Evolutionary conservation across 2,329 filamentous ascomycete genomes (phyloP), one percentile per base, ranked within the genome.

Genomic region (Corinectria fuckeliana): DNA sequence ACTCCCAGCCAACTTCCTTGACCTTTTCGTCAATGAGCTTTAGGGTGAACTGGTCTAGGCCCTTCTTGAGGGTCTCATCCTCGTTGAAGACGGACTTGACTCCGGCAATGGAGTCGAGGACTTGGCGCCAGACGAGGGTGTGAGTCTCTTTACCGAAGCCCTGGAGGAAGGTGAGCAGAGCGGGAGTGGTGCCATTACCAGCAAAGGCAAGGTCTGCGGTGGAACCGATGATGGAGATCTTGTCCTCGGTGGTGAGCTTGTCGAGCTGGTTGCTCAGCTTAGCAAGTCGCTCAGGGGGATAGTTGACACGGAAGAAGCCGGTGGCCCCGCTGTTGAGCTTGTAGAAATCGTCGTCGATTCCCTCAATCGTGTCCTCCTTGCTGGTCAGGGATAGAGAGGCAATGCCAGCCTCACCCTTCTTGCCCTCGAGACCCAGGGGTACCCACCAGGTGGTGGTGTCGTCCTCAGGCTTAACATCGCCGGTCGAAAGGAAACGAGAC

Each of bases 401-500:
- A 52, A 90, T 81, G 7, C 85, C 86, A 30, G 86, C 79, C 28
- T 88, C 80, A 20, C 89, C 83, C 34, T 83, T 80, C 70, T 92
- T 92, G 52, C 92, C 91, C 75, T 93, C 91, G 25, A 99, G 81
- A 13, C 90, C 91, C 28, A 99, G 84, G 14, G 95, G 95, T 60
- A 98, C 87, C 94, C 95, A 99, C 95, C 95, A 99, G 18, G 87
- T 88, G 3, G 93, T 97, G 71, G 90, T 83, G 71, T 99, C 93
- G 67, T 99, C 95, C 72, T 96, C 91, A 2, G 92, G 82, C 79
- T 93, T 92, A 56, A 93, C 91, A 73, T 98, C 94, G 9, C 95
- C 95, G 3, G 92, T 93, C 18, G 91, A 92, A 20, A 99, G 82
- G 85, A 97, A 99, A 58, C 95, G 90, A 50, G 87, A 90, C 76